Evolutionary conservation across 2,329 filamentous ascomycete genomes (phyloP).

Genomic region (Claviceps sp.): DNA sequence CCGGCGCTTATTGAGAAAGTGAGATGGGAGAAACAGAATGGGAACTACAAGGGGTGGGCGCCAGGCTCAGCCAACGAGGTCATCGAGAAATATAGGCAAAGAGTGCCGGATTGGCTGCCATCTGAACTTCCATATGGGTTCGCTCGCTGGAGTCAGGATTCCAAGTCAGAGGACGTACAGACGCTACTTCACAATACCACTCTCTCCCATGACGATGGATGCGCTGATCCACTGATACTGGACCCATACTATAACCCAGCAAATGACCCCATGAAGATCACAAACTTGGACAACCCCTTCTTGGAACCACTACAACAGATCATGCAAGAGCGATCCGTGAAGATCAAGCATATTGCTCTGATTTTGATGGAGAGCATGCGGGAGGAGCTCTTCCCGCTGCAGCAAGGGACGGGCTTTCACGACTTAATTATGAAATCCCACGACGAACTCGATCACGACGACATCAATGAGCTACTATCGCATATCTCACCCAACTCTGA

Average conservation of each 20-base stretch:
- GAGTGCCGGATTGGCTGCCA: slow-evolving; percentile 17
- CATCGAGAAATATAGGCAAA: slow-evolving; percentile 13
- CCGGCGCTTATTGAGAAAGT: slow-evolving; percentile 14
- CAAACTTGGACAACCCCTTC: slow-evolving; percentile 23
- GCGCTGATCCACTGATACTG: slow-evolving; percentile 2
- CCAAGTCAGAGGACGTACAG: slow-evolving; percentile 6
- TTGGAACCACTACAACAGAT: slow-evolving; percentile 13
- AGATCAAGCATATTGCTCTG: slow-evolving; percentile 27
- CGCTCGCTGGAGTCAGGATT: slow-evolving; percentile 15
- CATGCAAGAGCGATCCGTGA: slow-evolving; percentile 17
- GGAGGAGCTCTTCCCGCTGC: slow-evolving; percentile 29
- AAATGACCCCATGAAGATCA: slow-evolving; percentile 25
- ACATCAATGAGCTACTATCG: slow-evolving; percentile 11
- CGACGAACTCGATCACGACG: slow-evolving; percentile 14
- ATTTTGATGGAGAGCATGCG: slow-evolving; percentile 30
- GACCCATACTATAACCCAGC: slow-evolving; percentile 19
- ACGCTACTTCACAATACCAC: neutral
- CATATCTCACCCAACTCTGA: slow-evolving; percentile 13
- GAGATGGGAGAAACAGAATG: slow-evolving; percentile 14
- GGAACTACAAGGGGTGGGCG: slow-evolving; percentile 21
- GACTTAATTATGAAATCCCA: slow-evolving; percentile 21
- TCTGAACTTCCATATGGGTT: slow-evolving; percentile 16
- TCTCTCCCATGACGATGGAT: neutral
- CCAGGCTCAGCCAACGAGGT: slow-evolving; percentile 14
- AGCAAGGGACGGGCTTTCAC: slow-evolving; percentile 24